Base-by-base conservation (phyloP, 805 yeast species). In the Candida montana region DNA sequence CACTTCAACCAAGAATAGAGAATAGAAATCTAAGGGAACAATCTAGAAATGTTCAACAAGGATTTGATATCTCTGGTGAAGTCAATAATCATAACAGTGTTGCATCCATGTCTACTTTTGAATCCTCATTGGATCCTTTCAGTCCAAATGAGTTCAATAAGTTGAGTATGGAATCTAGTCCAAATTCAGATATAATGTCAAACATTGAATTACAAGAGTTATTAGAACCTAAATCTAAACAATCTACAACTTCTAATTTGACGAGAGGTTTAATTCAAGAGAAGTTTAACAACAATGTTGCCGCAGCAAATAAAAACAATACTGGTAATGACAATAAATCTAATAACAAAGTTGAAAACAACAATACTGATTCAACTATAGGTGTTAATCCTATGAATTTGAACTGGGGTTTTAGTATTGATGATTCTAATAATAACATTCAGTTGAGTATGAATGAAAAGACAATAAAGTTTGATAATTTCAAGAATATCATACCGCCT, bases 361-460 rank as follows among this genome's bases (percentile, higher is more conserved):
- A 26, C 15, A 15, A 27, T 20, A 8, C 18, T n/a, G 9, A 13
- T 19, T 31, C 36, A 2, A 54, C 62, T 43, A 53, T 52, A 31
- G 63, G 59, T 26, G 62, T 61, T 41, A 67, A 68, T 52, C 70
- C 65, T 42, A 63, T 63, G 39, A 66, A 65, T 12, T 65, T 61
- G 43, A 49, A 61, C 15, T 67, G 70, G 70, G 63, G 63, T 42
- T 62, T 64, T 37, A 63, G 63, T 39, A 57, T 64, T 7, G 68
- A 64, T 39, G 40, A 39, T 20, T 33, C 28, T 6, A 42, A 35
- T 13, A 48, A 41, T 15, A 31, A 37, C 24, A 31, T 51, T 9
- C 41, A 44, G 9, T 36, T 51, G 18, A 49, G 37, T 26, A 16
- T 46, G 4, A 38, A 48, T 33, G 45, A 46, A 23, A 51, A 45